Evolutionary conservation across 345 rosid genomes (phyloP), one percentile per base, ranked within the genome.

Genomic region (Salix caprea): DNA sequence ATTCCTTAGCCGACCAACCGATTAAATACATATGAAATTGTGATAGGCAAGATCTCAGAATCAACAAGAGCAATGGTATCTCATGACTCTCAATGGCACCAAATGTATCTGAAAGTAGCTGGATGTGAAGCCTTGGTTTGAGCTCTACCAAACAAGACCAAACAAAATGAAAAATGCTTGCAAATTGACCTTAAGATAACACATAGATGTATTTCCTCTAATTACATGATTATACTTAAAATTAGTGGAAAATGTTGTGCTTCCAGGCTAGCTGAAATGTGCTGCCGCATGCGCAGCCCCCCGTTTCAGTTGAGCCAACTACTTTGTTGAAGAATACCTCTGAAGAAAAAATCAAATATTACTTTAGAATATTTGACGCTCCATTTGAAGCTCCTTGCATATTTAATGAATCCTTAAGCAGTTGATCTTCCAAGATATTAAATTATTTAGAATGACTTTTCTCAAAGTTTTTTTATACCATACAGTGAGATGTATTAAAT

Each of bases 171-270:
- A 32, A 32, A 32, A 32, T 32, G 34, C 4, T 19, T 46, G 76
- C 83, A 82, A 78, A 58, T 79, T 81, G 86, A 39, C 19, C 36
- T 71, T 77, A 44, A 50, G 61, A 68, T 75, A 70, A 68, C 68
- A 21, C 10, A 80, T 46, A 44, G 32, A 46, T 48, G 21, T 16
- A 7, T 10, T 16, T 11, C 32, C 46, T 39, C 61, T 60, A 23
- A 24, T 54, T 39, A 36, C 30, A 1, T 67, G 73, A 76, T 68
- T 56, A 23, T 12, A 23, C 56, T 14, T 21, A 0, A 54, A 62
- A 58, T 21, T 39, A 21, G 52, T 65, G 60, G 18, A 24, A 65
- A 30, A n/a, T 56, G 13, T 3, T 56, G 62, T 56, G 13, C 5
- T 56, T 56, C 26, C 26, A 54, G 24, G 60, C 60, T 54, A 21